Conservation (phyloP, 129 eudicot genomes). For the Cynara cardunculus region DNA sequence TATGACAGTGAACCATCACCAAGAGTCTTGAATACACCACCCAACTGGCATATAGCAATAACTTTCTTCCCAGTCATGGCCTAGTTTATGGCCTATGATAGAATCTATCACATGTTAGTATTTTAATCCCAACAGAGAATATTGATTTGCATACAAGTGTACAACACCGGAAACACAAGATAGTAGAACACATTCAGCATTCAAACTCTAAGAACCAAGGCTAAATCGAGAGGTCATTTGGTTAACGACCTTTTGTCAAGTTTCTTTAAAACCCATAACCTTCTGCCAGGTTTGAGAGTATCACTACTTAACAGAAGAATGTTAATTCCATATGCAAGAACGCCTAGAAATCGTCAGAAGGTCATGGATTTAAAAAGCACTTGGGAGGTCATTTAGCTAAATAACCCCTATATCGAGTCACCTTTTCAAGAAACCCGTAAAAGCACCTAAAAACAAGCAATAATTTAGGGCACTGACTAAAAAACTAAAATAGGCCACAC, state of each 20-base stretch:
- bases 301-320: not conserved
- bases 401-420: not conserved
- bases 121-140: slow-evolving; percentile 1
- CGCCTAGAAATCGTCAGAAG: not conserved
- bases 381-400: not conserved
- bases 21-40: slow-evolving; percentile 75
- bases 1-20: slow-evolving; percentile 64
- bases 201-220: not conserved
- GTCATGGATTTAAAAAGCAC: not conserved
- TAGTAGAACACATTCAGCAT: slow-evolving; percentile 9
- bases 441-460: not conserved
- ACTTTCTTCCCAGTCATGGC: slow-evolving; percentile 64
- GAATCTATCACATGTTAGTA: slow-evolving; percentile 3
- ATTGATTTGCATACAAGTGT: not conserved
- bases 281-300: not conserved
- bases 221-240: not conserved
- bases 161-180: not conserved
- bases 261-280: not conserved
- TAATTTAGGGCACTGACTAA: not conserved
- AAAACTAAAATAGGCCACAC: not conserved
- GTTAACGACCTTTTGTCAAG: not conserved
- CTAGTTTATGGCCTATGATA: slow-evolving; percentile 20
- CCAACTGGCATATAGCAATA: slow-evolving; percentile 89
- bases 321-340: not conserved
- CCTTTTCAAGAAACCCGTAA: not conserved